Percentiles rank a stretch among this genome's conserved stretches.
Evolutionary conservation across 176 grass and related monocot species (phyloP).

Genomic region (Triticum turgidum): DNA sequence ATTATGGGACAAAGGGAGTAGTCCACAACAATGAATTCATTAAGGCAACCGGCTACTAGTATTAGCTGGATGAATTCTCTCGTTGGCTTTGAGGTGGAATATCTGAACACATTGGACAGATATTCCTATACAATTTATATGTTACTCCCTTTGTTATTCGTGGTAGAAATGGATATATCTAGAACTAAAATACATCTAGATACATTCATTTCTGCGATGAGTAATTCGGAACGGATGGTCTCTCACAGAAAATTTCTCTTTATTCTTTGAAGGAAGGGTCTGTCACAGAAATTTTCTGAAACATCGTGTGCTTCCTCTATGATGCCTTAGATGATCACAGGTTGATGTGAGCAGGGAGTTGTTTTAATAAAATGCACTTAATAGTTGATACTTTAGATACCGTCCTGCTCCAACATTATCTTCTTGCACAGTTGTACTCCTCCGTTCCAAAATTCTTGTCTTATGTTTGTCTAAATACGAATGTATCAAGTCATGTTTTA

Average conservation of each 20-base stretch:
- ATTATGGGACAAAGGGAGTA: no score
- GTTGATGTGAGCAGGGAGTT: conserved; percentile 8
- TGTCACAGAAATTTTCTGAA: not conserved
- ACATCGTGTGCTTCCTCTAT: conserved; percentile 4
- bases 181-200: no score
- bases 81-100: not conserved
- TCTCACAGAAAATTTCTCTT: not conserved
- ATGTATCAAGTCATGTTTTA: no score
- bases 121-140: not conserved
- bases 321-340: not conserved
- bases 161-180: no score
- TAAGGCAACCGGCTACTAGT: not conserved
- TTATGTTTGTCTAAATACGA: no score
- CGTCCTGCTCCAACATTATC: not conserved
- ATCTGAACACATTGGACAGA: not conserved
- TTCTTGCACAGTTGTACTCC: conserved; percentile 18
- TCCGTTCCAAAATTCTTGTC: no score
- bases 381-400: conserved; percentile 9
- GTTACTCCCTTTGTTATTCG: not conserved
- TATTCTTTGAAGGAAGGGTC: not conserved
- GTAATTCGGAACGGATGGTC: no score
- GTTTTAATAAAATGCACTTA: not conserved
- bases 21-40: not conserved
- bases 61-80: not conserved
- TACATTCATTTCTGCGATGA: no score